These are phyloP conservation scores for Tuber umbilicatum DNA, from an alignment of 495 filamentous ascomycete genomes.

Conservation along the genomic window DNA sequence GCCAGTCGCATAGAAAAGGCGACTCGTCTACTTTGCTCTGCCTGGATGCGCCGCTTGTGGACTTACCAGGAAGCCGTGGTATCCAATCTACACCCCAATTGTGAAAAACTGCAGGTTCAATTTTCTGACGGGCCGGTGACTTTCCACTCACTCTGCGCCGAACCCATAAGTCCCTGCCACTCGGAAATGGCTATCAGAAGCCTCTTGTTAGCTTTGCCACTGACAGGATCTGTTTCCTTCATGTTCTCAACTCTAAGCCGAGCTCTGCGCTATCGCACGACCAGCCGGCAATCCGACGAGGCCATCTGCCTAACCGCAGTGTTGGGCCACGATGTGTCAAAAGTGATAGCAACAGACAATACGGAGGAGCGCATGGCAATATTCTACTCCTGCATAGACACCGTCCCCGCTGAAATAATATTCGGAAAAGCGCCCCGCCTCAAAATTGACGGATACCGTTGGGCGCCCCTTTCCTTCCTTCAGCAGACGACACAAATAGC, in stretches of 20 bases:
- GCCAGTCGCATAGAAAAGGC: conserved; percentile 13
- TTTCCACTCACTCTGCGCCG: conserved; percentile 6
- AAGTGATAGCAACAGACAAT: conserved; percentile 1
- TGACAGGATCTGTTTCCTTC: background rate
- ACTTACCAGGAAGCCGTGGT: conserved; percentile 23
- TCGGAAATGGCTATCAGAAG: conserved; percentile 8
- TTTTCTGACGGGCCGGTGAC: conserved; percentile 20
- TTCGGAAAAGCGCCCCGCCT: conserved; percentile 5
- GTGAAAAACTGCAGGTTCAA: conserved; percentile 16
- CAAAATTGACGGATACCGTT: conserved; percentile 13
- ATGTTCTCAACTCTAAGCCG: conserved; percentile 3
- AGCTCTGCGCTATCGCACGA: conserved; percentile 16
- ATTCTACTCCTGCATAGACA: conserved; percentile 11
- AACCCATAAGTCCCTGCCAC: background rate
- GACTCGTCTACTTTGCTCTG: conserved; percentile 13
- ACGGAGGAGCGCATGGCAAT: conserved; percentile 9
- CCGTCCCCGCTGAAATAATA: conserved; percentile 10
- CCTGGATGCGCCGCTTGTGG: conserved; percentile 16
- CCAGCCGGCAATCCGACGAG: conserved; percentile 16
- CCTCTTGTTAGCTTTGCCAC: conserved; percentile 3
- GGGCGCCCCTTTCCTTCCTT: conserved; percentile 17
- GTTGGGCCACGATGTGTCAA: conserved; percentile 12
- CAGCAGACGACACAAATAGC: background rate
- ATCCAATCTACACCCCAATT: conserved; percentile 5
- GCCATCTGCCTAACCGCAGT: conserved; percentile 21